These are phyloP conservation scores for Fonsecaea monophora DNA, from an alignment of 2,329 filamentous ascomycete species.

Conservation along the genomic window DNA sequence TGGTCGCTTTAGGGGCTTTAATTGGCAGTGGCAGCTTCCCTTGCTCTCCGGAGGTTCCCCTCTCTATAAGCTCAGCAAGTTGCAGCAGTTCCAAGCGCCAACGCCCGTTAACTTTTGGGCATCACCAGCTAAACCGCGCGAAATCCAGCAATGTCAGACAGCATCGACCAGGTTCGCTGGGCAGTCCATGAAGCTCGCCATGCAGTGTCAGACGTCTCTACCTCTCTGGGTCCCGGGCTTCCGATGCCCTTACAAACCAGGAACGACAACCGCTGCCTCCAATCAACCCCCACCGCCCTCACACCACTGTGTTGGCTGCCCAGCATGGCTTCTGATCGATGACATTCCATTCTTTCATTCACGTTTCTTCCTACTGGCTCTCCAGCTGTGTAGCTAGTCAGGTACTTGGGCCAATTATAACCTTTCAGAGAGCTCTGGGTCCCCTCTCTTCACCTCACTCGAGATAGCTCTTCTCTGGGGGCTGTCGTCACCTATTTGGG, in stretches of 20 bases:
- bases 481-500: slow-evolving; percentile 20
- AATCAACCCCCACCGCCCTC: slow-evolving; percentile 13
- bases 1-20: slow-evolving; percentile 17
- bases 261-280: slow-evolving; percentile 8
- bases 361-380: slow-evolving; percentile 12
- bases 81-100: slow-evolving; percentile 11
- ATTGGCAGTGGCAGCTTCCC: slow-evolving; percentile 19
- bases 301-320: slow-evolving; percentile 7
- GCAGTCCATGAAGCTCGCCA: not conserved
- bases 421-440: not conserved
- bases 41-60: slow-evolving; percentile 5
- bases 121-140: not conserved
- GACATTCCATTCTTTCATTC: slow-evolving; percentile 18
- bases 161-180: not conserved
- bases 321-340: slow-evolving; percentile 28
- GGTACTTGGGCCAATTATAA: slow-evolving; percentile 30
- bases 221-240: not conserved
- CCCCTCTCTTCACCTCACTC: slow-evolving; percentile 6
- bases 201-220: not conserved
- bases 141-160: slow-evolving; percentile 9
- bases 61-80: slow-evolving; percentile 13
- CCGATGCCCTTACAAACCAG: slow-evolving; percentile 1
- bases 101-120: slow-evolving; percentile 15
- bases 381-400: slow-evolving; percentile 15
- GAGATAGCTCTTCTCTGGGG: slow-evolving; percentile 9